Base-by-base conservation (phyloP, 1,284 basidiomycete genomes). In the Meira miltonrushii region DNA sequence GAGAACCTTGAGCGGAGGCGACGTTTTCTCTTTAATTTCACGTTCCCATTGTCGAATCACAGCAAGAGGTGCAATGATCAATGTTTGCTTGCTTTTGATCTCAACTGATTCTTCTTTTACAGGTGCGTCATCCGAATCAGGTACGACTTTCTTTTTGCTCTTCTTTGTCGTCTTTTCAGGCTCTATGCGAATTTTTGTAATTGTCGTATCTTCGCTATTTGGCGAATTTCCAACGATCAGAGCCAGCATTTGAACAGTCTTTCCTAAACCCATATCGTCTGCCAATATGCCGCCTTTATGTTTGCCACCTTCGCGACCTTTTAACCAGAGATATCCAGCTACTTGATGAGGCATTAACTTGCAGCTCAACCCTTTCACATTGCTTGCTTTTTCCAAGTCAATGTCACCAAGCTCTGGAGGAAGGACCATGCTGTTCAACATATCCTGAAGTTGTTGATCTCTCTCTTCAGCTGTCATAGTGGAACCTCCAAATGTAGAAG, bases 1-100 rank as follows among this genome's bases (percentile, higher is more conserved):
- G 39, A 72, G 64, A 15, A 75, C 73, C 21, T 61, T 64, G 38
- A 77, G 64, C 10, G 58, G 58, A 13, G 61, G 61, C 17, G 78
- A 70, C 0, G 87, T 86, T 82, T 94, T 92, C 61, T 87, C 88
- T 58, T 83, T 80, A 41, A 90, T 85, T 77, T 98, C 94, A 3
- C 84, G 82, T 17, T 88, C 88, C 94, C 94, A 98, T 77, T 98
- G 94, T 15, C 85, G 84, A 62, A 96, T 87, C 17, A 98, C 84
- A 7, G 90, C 86, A 5, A 81, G 65, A 0, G 80, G 80, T 10
- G 74, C 79, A 10, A 80, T 65, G 48, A 71, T 77, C 50, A 79
- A 55, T 1, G 67, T 68, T 2, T 68, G 67, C 12, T 65, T 65
- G 51, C 49, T 33, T 28, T 58, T 52, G n/a, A 63, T 43, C 4